Percentiles rank a stretch among this genome's conserved stretches.
phyloP scores from a whole-genome alignment of 768 basidiomycete genomes.

The Lactifluus hygrophoroides region DNA sequence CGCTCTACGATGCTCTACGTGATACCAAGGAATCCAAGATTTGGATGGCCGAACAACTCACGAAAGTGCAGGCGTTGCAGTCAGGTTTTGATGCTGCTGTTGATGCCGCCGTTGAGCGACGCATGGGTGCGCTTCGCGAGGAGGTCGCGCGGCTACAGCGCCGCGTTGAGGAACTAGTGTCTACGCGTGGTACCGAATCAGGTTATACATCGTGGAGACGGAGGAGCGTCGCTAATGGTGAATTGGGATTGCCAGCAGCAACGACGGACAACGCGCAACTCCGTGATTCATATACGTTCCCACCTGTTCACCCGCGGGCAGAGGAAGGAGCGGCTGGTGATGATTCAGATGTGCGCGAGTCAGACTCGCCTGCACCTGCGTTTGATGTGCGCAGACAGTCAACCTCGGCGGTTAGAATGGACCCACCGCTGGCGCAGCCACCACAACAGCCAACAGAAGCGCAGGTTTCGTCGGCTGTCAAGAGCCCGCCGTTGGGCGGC shows the following conservation, averaged over 20 bases:
- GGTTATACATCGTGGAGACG: constrained; percentile 11
- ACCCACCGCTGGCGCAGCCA: constrained; percentile 29
- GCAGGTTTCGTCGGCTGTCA: neutral
- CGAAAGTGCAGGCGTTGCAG: constrained; percentile 49
- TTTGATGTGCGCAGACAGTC: constrained; percentile 45
- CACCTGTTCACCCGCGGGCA: constrained; percentile 11
- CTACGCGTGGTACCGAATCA: constrained; percentile 25
- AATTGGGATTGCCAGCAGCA: constrained; percentile 6
- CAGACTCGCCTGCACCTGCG: constrained; percentile 38
- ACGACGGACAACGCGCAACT: constrained; percentile 2
- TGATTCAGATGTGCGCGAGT: constrained; percentile 23
- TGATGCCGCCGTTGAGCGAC: constrained; percentile 52
- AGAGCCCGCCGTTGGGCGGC: constrained; percentile 5
- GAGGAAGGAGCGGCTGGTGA: constrained; percentile 4
- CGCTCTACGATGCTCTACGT: constrained; percentile 77
- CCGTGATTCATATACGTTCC: constrained; percentile 19
- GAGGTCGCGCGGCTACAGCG: constrained; percentile 54
- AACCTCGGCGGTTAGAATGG: constrained; percentile 41
- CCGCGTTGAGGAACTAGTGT: constrained; percentile 64
- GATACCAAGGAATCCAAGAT: constrained; percentile 72
- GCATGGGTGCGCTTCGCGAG: constrained; percentile 46
- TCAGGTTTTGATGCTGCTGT: constrained; percentile 50
- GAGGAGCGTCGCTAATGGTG: constrained; percentile 21
- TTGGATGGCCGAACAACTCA: constrained; percentile 69
- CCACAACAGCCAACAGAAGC: constrained; percentile 18